Percentiles rank a stretch among this genome's conserved stretches.
These are phyloP conservation scores for Salix caprea DNA, from an alignment of 345 rosid genomes.

Conservation along the genomic window DNA sequence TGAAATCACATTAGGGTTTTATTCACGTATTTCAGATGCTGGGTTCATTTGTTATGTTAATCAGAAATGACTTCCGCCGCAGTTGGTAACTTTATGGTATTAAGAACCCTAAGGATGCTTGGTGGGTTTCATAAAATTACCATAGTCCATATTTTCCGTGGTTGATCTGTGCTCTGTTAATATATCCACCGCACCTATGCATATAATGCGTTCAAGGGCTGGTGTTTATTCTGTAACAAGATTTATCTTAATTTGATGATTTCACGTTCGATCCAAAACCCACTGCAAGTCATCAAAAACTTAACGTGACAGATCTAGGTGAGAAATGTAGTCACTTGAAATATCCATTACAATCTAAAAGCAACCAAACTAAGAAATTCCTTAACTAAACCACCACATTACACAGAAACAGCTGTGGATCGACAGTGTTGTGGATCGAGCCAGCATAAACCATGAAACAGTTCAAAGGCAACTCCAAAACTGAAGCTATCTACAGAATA, in stretches of 20 bases:
- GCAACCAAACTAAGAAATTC: neutral
- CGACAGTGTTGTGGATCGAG: neutral
- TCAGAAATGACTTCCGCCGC: neutral
- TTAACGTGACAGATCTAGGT: neutral
- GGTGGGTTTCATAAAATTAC: neutral
- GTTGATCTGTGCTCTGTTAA: neutral
- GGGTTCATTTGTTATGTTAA: too few species aligned
- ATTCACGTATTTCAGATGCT: too few species aligned
- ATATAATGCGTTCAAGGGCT: neutral
- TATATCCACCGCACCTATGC: neutral
- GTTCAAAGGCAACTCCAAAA: neutral
- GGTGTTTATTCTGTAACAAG: neutral
- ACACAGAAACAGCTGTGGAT: neutral
- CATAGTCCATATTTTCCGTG: neutral
- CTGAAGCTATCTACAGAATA: neutral
- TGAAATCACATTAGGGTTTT: too few species aligned
- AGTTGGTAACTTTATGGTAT: neutral
- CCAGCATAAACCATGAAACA: neutral
- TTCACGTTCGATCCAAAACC: neutral
- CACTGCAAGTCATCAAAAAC: too few species aligned
- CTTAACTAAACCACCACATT: neutral
- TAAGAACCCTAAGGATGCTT: neutral
- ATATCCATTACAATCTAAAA: neutral
- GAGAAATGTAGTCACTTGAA: neutral
- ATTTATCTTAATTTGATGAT: neutral